phyloP scores from a whole-genome alignment of 2,329 filamentous ascomycete genomes.

The Verticillium longisporum region DNA sequence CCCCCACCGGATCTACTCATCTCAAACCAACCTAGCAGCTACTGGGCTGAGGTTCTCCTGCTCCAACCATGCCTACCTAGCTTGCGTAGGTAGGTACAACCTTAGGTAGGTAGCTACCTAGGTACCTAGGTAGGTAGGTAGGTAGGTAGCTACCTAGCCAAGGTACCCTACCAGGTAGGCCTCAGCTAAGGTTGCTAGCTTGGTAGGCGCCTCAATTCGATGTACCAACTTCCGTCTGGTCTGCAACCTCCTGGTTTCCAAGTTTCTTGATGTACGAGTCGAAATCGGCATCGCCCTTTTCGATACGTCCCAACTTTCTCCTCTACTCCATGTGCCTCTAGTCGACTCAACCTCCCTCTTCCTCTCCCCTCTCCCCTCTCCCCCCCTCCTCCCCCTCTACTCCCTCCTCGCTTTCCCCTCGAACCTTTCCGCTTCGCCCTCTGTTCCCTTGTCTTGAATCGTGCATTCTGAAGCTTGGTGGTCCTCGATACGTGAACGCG shows the following conservation, averaged over 20 bases:
- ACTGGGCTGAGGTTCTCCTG: not conserved
- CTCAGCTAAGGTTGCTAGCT: not conserved
- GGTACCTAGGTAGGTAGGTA: no score
- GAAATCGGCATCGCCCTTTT: not conserved
- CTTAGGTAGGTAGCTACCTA: not conserved
- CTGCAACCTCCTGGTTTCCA: conserved; percentile 1
- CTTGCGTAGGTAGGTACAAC: no score
- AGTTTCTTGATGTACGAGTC: not conserved
- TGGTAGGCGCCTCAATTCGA: not conserved
- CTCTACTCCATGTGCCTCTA: not conserved
- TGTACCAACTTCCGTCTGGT: not conserved
- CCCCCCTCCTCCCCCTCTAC: not conserved
- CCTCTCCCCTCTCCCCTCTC: not conserved
- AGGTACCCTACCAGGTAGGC: no score
- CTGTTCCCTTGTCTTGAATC: not conserved
- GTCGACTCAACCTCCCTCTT: not conserved
- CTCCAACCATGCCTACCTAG: not conserved
- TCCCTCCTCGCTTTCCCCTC: not conserved
- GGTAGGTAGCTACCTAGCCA: not conserved
- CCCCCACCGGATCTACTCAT: not conserved
- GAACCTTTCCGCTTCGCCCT: not conserved
- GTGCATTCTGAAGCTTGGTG: not conserved
- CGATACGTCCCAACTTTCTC: not conserved
- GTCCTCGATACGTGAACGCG: not conserved
- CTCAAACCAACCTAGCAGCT: not conserved